A percentile compares a stretch with the other conserved stretches of the same genome.
Conservation (phyloP, 805 yeast species). For the Lipomyces yamadae region DNA sequence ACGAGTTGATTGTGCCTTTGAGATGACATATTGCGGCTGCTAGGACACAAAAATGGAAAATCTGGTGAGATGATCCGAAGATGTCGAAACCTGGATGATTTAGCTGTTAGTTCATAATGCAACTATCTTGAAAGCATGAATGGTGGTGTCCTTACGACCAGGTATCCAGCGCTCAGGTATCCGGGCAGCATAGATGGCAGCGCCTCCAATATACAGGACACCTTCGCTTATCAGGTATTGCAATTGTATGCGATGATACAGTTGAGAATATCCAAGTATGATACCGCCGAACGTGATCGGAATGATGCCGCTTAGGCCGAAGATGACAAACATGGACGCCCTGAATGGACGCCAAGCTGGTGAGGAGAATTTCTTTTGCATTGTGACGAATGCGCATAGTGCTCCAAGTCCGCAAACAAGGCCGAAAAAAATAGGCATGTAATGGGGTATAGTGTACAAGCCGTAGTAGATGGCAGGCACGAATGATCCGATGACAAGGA, state of each 20-base stretch:
- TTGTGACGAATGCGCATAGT: conserved; percentile 65
- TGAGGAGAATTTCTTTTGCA: conserved; percentile 68
- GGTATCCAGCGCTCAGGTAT: conserved; percentile 74
- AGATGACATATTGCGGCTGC: conserved; percentile 66
- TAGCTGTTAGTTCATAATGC: conserved; percentile 38
- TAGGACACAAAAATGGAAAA: conserved; percentile 59
- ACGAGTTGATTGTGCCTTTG: conserved; percentile 62
- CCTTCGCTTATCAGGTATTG: conserved; percentile 74
- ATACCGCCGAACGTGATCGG: conserved; percentile 65
- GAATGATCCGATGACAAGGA: conserved; percentile 68
- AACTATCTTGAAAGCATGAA: neutral
- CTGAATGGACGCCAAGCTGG: conserved; percentile 75
- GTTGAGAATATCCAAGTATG: conserved; percentile 49
- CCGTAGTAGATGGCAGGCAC: conserved; percentile 57
- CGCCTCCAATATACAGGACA: conserved; percentile 75
- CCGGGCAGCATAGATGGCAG: conserved; percentile 74
- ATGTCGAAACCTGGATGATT: conserved; percentile 52
- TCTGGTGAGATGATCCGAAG: conserved; percentile 74
- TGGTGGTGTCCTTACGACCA: conserved; percentile 59
- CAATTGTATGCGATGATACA: conserved; percentile 55
- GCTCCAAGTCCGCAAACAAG: conserved; percentile 62
- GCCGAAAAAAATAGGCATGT: conserved; percentile 41
- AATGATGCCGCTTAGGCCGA: conserved; percentile 76
- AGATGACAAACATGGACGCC: conserved; percentile 75
- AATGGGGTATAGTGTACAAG: conserved; percentile 48